phyloP scores from a whole-genome alignment of 441 rosid genomes.

The Rhodomyrtus psidioides region DNA sequence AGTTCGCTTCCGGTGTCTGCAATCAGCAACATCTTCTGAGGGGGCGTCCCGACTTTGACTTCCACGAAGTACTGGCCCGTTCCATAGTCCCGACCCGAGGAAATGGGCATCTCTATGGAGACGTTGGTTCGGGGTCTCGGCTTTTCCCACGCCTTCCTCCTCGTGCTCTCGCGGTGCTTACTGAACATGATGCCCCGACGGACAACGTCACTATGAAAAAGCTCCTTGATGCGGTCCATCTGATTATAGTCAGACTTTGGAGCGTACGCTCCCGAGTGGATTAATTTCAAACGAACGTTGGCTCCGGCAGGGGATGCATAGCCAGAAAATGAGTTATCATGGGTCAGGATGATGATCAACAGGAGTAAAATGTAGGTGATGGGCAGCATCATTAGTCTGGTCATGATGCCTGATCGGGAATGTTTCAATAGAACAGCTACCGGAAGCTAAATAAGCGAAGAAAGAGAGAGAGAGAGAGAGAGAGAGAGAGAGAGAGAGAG shows the following conservation, averaged over 20 bases:
- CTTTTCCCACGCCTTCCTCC: neutral
- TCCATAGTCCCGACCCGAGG: conserved; percentile 22
- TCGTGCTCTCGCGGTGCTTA: neutral
- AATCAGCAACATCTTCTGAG: conserved; percentile 38
- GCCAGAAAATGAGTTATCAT: neutral
- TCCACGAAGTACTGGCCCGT: conserved; percentile 45
- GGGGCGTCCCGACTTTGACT: conserved; percentile 62
- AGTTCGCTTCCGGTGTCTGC: conserved; percentile 70
- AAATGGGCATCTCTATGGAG: neutral
- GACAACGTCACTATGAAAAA: neutral
- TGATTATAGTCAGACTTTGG: neutral
- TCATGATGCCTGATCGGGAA: neutral
- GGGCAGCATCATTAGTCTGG: neutral
- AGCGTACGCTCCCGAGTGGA: neutral
- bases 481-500: neutral
- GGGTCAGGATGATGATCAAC: neutral
- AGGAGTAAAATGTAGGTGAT: neutral
- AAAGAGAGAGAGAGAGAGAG: neutral
- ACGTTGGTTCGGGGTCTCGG: neutral
- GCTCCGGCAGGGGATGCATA: neutral
- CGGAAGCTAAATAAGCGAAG: neutral
- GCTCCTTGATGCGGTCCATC: neutral
- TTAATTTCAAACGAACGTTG: neutral
- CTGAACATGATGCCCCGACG: neutral
- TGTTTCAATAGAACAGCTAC: neutral